A percentile compares a stretch with the other conserved stretches of the same genome.
These are phyloP conservation scores for Prunus campanulata DNA, from an alignment of 306 rosid genomes.

Conservation along the genomic window DNA sequence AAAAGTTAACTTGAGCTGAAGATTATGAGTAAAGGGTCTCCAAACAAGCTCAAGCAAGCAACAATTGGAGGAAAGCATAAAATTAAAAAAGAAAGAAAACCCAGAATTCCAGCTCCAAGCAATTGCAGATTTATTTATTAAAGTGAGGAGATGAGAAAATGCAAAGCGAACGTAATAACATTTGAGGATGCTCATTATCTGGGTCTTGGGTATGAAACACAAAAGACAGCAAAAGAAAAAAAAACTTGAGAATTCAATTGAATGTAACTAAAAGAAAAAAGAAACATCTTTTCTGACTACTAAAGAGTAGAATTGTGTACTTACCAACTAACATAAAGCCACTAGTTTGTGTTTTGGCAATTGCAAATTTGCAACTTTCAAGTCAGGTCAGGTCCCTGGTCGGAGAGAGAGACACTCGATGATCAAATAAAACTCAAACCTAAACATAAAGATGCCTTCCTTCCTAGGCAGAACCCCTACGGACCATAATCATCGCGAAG, in stretches of 20 bases:
- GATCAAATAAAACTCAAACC: not conserved
- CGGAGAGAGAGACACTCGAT: not conserved
- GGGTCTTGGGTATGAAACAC: not conserved
- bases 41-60: slow-evolving; percentile 42
- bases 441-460: too few relatives aligned
- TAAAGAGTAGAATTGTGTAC: not conserved
- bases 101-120: not conserved
- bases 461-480: too few relatives aligned
- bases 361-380: not conserved
- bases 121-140: not conserved
- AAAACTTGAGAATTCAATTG: not conserved
- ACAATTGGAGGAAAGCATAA: slow-evolving; percentile 34
- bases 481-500: not conserved
- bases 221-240: not conserved
- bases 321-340: not conserved
- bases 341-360: not conserved
- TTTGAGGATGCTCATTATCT: not conserved
- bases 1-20: slow-evolving; percentile 32
- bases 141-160: not conserved
- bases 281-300: too few relatives aligned
- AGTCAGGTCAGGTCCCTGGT: not conserved
- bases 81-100: not conserved
- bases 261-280: not conserved
- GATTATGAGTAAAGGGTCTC: slow-evolving; percentile 52
- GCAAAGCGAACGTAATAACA: not conserved